Conservation (phyloP, 2,329 filamentous ascomycete genomes). For the Neodidymelliopsis sp. region DNA sequence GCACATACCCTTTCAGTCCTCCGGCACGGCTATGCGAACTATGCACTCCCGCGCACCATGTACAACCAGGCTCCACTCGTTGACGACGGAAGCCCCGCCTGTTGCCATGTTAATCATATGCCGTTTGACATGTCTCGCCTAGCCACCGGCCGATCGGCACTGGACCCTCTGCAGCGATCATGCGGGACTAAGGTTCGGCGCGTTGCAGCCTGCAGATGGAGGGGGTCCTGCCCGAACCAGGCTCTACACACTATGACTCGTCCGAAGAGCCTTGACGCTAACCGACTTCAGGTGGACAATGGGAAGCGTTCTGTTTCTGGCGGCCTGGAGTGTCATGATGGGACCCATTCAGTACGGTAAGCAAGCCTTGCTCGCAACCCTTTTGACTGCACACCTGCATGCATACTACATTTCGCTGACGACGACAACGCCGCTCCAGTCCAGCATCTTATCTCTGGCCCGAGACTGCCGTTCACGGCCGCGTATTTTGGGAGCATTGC, state of each 20-base stretch:
- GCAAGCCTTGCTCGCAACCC: slow-evolving; percentile 39
- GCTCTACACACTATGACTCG: slow-evolving; percentile 39
- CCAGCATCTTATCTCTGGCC: slow-evolving; percentile 82
- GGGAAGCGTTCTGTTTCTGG: slow-evolving; percentile 87
- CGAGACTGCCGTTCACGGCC: slow-evolving; percentile 88
- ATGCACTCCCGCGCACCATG: slow-evolving; percentile 27
- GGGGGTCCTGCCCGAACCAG: slow-evolving; percentile 41
- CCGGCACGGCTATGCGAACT: slow-evolving; percentile 42
- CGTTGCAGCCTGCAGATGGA: slow-evolving; percentile 44
- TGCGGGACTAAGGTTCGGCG: slow-evolving; percentile 50
- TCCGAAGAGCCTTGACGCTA: slow-evolving; percentile 43
- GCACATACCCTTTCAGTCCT: slow-evolving; percentile 36
- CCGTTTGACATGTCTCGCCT: slow-evolving; percentile 38
- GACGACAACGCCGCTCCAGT: slow-evolving; percentile 50
- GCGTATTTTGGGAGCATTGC: slow-evolving; percentile 94
- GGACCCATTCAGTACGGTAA: slow-evolving; percentile 78
- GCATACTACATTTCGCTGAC: slow-evolving; percentile 24
- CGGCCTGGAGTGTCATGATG: slow-evolving; percentile 94
- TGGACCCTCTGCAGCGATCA: slow-evolving; percentile 49
- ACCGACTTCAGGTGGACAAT: slow-evolving; percentile 81
- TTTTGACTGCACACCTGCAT: slow-evolving; percentile 19
- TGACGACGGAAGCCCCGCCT: slow-evolving; percentile 5
- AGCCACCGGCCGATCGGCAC: slow-evolving; percentile 46
- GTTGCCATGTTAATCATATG: background rate
- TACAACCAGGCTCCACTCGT: slow-evolving; percentile 17